Conservation (phyloP, 1,284 basidiomycete genomes). For the Sanghuangporus weigelae region DNA sequence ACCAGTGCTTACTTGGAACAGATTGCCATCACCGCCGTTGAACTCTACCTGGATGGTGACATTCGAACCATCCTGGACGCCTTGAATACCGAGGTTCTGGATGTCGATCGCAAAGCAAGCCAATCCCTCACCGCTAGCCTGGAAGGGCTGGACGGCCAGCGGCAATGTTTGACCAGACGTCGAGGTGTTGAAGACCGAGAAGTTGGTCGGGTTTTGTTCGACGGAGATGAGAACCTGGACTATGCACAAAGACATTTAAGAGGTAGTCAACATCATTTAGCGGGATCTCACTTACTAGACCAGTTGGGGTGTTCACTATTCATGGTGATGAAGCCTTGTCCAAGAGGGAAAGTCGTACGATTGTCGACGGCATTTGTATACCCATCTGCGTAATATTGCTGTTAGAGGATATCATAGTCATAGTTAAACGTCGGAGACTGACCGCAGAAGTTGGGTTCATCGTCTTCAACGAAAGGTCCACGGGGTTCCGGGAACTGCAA, state of each 20-base stretch:
- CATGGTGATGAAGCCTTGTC: conserved; percentile 37
- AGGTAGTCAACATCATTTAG: background rate
- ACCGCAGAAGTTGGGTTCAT: conserved; percentile 49
- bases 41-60: conserved; percentile 58
- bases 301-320: conserved; percentile 38
- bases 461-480: conserved; percentile 46
- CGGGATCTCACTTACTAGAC: conserved; percentile 30
- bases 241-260: conserved; percentile 19
- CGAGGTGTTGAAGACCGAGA: conserved; percentile 54
- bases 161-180: conserved; percentile 20
- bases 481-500: conserved; percentile 55
- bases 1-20: conserved; percentile 50
- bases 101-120: conserved; percentile 66
- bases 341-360: conserved; percentile 54
- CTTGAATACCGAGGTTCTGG: conserved; percentile 41
- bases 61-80: conserved; percentile 49
- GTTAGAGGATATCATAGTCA: background rate
- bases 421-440: conserved; percentile 14
- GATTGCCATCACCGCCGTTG: conserved; percentile 59
- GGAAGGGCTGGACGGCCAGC: conserved; percentile 42
- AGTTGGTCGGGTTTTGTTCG: conserved; percentile 48
- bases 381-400: conserved; percentile 34
- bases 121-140: conserved; percentile 46
- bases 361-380: conserved; percentile 37
- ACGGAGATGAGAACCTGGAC: conserved; percentile 57